A percentile compares a stretch with the other conserved stretches of the same genome.
These are phyloP conservation scores for Saturnispora dispora DNA, from an alignment of 805 yeast genomes.

Conservation along the genomic window DNA sequence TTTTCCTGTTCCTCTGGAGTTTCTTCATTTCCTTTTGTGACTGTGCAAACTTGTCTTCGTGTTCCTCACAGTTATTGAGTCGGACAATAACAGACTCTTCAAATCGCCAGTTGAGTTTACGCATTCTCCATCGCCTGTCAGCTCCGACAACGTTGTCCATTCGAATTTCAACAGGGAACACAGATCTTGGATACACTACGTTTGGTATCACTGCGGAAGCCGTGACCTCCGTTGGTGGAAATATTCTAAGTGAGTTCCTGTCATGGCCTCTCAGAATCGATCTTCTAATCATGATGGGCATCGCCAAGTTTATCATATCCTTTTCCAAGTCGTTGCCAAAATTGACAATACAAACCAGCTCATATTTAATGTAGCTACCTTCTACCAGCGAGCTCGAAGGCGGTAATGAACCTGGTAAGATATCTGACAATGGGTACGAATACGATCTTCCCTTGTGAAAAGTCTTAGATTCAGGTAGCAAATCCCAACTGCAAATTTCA, in stretches of 20 bases:
- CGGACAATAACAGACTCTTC: constrained; percentile 71
- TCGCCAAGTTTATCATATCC: constrained; percentile 32
- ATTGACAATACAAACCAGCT: constrained; percentile 52
- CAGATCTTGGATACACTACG: constrained; percentile 79
- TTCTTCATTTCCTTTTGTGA: constrained; percentile 35
- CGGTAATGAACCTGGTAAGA: constrained; percentile 82
- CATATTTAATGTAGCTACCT: constrained; percentile 56
- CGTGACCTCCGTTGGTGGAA: constrained; percentile 90
- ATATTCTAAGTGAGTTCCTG: constrained; percentile 77
- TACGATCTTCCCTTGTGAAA: constrained; percentile 58
- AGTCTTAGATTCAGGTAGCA: constrained; percentile 49
- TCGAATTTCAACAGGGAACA: constrained; percentile 74
- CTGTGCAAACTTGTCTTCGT: constrained; percentile 39
- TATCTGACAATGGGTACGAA: constrained; percentile 85
- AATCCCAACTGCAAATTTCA: constrained; percentile 82
- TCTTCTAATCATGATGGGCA: constrained; percentile 68
- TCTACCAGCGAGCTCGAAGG: constrained; percentile 63
- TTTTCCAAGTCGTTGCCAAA: constrained; percentile 26
- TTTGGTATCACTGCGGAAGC: constrained; percentile 84
- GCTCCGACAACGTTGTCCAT: constrained; percentile 59
- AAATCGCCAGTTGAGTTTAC: constrained; percentile 79
- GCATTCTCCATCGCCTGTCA: constrained; percentile 81
- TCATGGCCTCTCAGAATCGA: constrained; percentile 77
- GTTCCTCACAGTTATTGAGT: constrained; percentile 49
- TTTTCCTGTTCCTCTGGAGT: constrained; percentile 18